phyloP scores from a whole-genome alignment of 306 rosid genomes.

The Abrus pulchellus region DNA sequence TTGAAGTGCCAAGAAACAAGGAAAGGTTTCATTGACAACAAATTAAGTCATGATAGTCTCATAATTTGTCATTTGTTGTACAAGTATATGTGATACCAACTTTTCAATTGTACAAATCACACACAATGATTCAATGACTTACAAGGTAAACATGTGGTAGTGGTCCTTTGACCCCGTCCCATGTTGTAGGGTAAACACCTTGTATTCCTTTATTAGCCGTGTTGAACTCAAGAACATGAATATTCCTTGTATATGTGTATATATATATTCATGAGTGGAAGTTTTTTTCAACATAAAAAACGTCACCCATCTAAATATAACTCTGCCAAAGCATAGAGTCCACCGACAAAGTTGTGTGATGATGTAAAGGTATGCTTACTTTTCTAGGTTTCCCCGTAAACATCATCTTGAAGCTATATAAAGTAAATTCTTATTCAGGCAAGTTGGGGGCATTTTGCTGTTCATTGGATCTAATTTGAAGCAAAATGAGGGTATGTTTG shows the following conservation, averaged over 20 bases:
- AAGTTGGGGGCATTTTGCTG: conserved; percentile 35
- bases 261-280: not conserved
- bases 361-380: conserved; percentile 20
- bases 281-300: not conserved
- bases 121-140: conserved; percentile 6
- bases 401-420: conserved; percentile 43
- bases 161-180: conserved; percentile 5
- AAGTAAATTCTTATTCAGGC: conserved; percentile 38
- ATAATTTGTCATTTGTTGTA: conserved; percentile 16
- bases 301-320: not conserved
- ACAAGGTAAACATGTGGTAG: not conserved
- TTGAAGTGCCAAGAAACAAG: not conserved
- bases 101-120: conserved; percentile 36
- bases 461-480: conserved; percentile 25
- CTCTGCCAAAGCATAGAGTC: not conserved
- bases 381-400: conserved; percentile 36
- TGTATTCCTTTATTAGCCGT: not conserved
- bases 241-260: not conserved
- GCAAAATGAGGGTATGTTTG: not conserved
- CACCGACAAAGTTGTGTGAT: conserved; percentile 39
- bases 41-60: not conserved
- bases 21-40: conserved; percentile 13
- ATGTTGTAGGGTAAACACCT: conserved; percentile 1
- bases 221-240: not conserved
- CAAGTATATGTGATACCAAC: conserved; percentile 7